phyloP scores from a whole-genome alignment of 1,139 yeast genomes.

The Taphrina sp. region DNA sequence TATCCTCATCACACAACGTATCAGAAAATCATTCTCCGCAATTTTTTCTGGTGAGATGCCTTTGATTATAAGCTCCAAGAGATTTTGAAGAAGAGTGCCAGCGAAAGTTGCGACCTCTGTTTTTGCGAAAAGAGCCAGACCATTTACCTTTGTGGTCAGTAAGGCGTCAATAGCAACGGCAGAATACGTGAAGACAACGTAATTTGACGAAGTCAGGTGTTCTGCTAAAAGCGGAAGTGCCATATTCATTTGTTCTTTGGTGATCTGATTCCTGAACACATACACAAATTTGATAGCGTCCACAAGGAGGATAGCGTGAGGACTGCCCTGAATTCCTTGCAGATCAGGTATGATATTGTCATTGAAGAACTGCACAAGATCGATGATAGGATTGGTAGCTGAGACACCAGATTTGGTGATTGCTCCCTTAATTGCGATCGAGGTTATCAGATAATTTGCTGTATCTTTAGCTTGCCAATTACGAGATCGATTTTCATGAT shows the following conservation, averaged over 20 bases:
- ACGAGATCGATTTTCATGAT: slow-evolving; percentile 46
- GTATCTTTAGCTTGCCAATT: slow-evolving; percentile 86
- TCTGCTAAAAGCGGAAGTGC: slow-evolving; percentile 77
- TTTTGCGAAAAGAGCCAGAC: slow-evolving; percentile 63
- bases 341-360: slow-evolving; percentile 80
- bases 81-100: slow-evolving; percentile 57
- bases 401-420: slow-evolving; percentile 79
- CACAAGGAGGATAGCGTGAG: slow-evolving; percentile 74
- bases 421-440: slow-evolving; percentile 87
- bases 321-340: slow-evolving; percentile 49
- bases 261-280: slow-evolving; percentile 81
- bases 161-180: slow-evolving; percentile 90
- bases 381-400: slow-evolving; percentile 76
- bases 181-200: slow-evolving; percentile 88
- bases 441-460: slow-evolving; percentile 79
- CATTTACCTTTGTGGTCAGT: slow-evolving; percentile 62
- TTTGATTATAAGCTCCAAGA: slow-evolving; percentile 64
- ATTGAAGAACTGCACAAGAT: slow-evolving; percentile 81
- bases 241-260: slow-evolving; percentile 74
- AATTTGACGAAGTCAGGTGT: slow-evolving; percentile 61
- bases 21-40: slow-evolving; percentile 90
- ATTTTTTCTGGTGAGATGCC: slow-evolving; percentile 80
- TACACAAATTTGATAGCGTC: slow-evolving; percentile 91
- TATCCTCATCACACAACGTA: slow-evolving; percentile 77
- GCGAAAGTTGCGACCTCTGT: slow-evolving; percentile 62